A percentile compares a stretch with the other conserved stretches of the same genome.
These are phyloP conservation scores for Cladophialophora exuberans DNA, from an alignment of 2,329 filamentous ascomycete species.

Conservation along the genomic window DNA sequence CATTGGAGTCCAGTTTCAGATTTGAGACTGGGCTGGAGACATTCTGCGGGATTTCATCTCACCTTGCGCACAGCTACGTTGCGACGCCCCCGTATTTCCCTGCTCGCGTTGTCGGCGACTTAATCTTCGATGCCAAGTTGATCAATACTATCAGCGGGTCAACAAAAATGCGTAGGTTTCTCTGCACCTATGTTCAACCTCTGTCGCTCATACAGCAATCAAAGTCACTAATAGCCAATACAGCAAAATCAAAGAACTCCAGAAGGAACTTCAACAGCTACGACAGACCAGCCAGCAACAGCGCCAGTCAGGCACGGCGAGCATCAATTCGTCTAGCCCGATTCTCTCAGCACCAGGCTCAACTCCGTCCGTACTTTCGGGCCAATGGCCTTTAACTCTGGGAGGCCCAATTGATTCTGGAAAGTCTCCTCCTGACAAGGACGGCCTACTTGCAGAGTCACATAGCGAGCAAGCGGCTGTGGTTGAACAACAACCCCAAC, in stretches of 20 bases:
- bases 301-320: background rate
- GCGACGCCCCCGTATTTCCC: background rate
- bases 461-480: background rate
- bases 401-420: background rate
- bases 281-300: background rate
- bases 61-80: background rate
- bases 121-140: background rate
- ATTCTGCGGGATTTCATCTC: background rate
- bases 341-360: background rate
- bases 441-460: background rate
- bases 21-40: background rate
- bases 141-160: conserved; percentile 1
- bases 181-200: background rate
- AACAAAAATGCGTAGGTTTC: conserved; percentile 2
- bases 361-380: background rate
- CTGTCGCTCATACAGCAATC: background rate
- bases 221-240: background rate
- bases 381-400: background rate
- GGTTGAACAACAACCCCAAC: background rate
- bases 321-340: background rate
- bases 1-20: background rate
- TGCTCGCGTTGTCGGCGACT: background rate
- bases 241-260: background rate
- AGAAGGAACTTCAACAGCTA: background rate
- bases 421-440: background rate